These are phyloP conservation scores for Plectosphaerella plurivora DNA, from an alignment of 2,329 filamentous ascomycete species.

Conservation along the genomic window DNA sequence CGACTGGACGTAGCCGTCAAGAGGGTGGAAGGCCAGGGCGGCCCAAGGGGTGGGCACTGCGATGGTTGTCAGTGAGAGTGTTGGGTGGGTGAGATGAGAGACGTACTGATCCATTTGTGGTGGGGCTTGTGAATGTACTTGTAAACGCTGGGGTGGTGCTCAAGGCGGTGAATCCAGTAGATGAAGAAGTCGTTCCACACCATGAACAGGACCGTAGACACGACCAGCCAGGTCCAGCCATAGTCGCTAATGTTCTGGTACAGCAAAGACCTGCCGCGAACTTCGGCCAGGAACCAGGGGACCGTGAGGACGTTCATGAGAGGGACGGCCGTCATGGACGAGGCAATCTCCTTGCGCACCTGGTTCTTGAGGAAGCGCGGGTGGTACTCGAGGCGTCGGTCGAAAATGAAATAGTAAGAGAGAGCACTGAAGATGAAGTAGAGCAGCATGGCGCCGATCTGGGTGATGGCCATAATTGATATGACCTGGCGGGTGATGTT, in stretches of 20 bases:
- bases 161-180: constrained; percentile 42
- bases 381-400: constrained; percentile 39
- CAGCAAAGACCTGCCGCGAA: constrained; percentile 39
- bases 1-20: constrained; percentile 41
- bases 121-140: constrained; percentile 44
- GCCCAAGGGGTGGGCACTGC: constrained; percentile 41
- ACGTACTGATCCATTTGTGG: constrained; percentile 43
- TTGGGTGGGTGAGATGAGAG: background rate
- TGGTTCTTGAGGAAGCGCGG: constrained; percentile 45
- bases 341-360: constrained; percentile 36
- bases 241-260: constrained; percentile 33
- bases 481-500: constrained; percentile 32
- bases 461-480: constrained; percentile 32
- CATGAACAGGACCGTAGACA: constrained; percentile 36
- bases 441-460: constrained; percentile 26
- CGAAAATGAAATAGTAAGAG: constrained; percentile 66
- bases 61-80: background rate
- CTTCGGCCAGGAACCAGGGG: constrained; percentile 40
- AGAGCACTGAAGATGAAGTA: constrained; percentile 68
- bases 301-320: constrained; percentile 39
- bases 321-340: constrained; percentile 36
- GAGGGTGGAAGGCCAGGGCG: constrained; percentile 41
- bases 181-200: constrained; percentile 40
- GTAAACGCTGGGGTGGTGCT: constrained; percentile 41
- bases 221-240: constrained; percentile 31